Conservation (phyloP, 2,329 filamentous ascomycete species). For the Colletotrichum noveboracense region DNA sequence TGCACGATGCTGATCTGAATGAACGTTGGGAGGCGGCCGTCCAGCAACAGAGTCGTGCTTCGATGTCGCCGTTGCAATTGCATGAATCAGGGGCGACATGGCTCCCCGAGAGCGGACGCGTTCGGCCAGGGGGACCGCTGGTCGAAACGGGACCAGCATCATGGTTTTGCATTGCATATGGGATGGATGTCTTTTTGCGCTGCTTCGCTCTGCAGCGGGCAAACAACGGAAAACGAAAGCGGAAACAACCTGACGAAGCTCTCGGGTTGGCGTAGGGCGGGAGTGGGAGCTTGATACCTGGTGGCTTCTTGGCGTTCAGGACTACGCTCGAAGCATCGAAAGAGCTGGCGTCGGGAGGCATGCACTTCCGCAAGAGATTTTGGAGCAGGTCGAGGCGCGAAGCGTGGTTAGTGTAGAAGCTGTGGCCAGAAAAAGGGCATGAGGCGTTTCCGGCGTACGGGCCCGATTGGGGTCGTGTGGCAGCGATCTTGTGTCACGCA, state of each 20-base stretch:
- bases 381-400: neutral
- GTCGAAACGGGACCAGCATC: constrained; percentile 14
- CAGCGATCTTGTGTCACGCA: constrained; percentile 14
- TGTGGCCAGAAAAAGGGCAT: neutral
- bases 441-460: constrained; percentile 9
- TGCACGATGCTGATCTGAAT: constrained; percentile 6
- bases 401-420: neutral
- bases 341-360: neutral
- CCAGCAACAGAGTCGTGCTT: neutral
- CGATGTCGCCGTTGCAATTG: neutral
- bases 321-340: constrained; percentile 7
- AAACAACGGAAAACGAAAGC: neutral
- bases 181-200: neutral
- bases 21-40: neutral
- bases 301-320: constrained; percentile 6
- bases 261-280: neutral
- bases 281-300: neutral
- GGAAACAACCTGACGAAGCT: constrained; percentile 6
- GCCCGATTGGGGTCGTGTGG: constrained; percentile 1
- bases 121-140: constrained; percentile 2
- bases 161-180: constrained; percentile 15
- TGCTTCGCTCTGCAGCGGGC: neutral
- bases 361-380: constrained; percentile 5
- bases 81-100: constrained; percentile 17
- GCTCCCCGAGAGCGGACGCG: neutral